Conservation (phyloP, 1,284 basidiomycete species). For the Rugosomyces carneus region DNA sequence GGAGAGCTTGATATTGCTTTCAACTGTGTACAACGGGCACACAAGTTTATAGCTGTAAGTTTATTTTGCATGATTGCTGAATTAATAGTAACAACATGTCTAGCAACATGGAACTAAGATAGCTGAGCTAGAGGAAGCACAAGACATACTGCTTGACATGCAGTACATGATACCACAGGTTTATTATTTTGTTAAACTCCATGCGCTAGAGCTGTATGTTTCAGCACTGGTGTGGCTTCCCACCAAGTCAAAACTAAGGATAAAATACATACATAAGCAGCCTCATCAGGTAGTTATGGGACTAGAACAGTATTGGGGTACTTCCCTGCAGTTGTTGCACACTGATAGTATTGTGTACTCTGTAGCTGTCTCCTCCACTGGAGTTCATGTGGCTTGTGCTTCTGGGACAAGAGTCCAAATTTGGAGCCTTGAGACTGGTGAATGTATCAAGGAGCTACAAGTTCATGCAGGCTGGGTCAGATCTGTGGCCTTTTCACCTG, state of each 20-base stretch:
- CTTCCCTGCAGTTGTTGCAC: neutral
- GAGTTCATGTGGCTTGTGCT: neutral
- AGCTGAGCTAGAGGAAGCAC: neutral
- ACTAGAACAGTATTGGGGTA: neutral
- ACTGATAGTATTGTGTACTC: neutral
- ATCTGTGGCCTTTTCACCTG: too few relatives aligned
- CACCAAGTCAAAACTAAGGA: neutral
- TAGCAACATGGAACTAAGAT: neutral
- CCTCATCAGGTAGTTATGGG: neutral
- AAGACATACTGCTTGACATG: neutral
- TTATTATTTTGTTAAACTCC: neutral
- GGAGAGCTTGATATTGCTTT: neutral
- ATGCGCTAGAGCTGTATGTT: neutral
- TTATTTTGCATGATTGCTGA: neutral
- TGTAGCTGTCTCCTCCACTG: neutral
- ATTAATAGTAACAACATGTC: neutral
- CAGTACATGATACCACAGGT: neutral
- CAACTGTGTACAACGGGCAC: neutral
- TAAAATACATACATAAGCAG: neutral
- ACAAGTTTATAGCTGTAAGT: neutral
- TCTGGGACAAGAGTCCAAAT: neutral
- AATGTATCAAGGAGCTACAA: neutral
- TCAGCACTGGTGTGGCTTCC: neutral
- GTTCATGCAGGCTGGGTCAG: neutral
- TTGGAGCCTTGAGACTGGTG: neutral